Evolutionary conservation across 495 filamentous ascomycete species (phyloP).

Genomic region (Neurospora terricola): DNA sequence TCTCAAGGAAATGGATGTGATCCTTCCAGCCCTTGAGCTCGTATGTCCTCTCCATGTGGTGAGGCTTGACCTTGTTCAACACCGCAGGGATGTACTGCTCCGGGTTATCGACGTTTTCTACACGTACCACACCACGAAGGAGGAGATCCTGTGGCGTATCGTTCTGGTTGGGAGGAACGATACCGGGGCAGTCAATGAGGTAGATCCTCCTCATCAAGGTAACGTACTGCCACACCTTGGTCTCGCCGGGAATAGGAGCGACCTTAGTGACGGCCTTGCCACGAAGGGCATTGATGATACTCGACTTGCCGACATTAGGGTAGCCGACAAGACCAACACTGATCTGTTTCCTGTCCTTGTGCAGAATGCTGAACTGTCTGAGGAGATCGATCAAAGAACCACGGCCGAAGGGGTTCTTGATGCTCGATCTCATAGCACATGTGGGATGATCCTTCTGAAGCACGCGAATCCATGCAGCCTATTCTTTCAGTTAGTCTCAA

Average conservation of each 20-base stretch:
- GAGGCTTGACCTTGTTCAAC: slow-evolving; percentile 65
- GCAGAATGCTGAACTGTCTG: slow-evolving; percentile 86
- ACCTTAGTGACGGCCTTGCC: slow-evolving; percentile 90
- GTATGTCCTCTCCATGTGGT: slow-evolving; percentile 89
- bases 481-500: slow-evolving; percentile 8
- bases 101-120: slow-evolving; percentile 91
- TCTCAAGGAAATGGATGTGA: slow-evolving; percentile 73
- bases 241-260: slow-evolving; percentile 92
- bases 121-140: slow-evolving; percentile 82
- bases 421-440: slow-evolving; percentile 81
- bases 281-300: slow-evolving; percentile 84
- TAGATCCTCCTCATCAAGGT: slow-evolving; percentile 96
- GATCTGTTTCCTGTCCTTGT: slow-evolving; percentile 85
- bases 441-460: slow-evolving; percentile 68
- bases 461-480: slow-evolving; percentile 25
- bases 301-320: slow-evolving; percentile 67
- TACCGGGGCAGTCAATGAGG: slow-evolving; percentile 92
- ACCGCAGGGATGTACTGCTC: slow-evolving; percentile 90
- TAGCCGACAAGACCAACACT: slow-evolving; percentile 84
- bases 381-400: slow-evolving; percentile 56
- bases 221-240: slow-evolving; percentile 81
- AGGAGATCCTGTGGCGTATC: slow-evolving; percentile 83
- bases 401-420: slow-evolving; percentile 82
- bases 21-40: slow-evolving; percentile 66
- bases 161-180: slow-evolving; percentile 77